These are phyloP conservation scores for Plantago major DNA, from an alignment of 257 asterid genomes.

Conservation along the genomic window DNA sequence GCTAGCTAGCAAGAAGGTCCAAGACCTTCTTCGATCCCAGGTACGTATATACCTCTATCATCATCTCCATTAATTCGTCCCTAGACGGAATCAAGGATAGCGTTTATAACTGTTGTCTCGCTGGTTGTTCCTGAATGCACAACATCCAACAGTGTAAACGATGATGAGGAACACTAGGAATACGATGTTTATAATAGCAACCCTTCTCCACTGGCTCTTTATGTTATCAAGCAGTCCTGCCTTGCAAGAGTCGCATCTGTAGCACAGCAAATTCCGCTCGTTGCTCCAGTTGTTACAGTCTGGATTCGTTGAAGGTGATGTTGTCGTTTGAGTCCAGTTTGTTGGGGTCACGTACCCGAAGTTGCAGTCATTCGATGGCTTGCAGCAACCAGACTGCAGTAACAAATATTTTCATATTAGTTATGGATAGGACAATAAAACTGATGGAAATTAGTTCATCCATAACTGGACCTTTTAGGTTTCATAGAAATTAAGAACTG, in stretches of 20 bases:
- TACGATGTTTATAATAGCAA: constrained; percentile 65
- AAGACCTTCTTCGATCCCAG: too few species aligned
- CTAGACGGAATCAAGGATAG: constrained; percentile 48
- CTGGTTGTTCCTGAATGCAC: constrained; percentile 81
- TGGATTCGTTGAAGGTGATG: constrained; percentile 26
- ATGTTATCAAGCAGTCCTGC: constrained; percentile 86
- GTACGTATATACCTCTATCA: background rate
- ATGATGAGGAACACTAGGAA: constrained; percentile 71
- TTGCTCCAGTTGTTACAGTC: constrained; percentile 68
- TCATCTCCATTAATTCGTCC: background rate
- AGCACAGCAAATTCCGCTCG: constrained; percentile 51
- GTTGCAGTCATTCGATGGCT: constrained; percentile 72
- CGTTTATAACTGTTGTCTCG: constrained; percentile 69
- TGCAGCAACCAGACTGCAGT: constrained; percentile 93
- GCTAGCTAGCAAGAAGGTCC: too few species aligned
- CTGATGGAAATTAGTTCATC: background rate
- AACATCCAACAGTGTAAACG: constrained; percentile 86
- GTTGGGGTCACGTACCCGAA: constrained; percentile 71
- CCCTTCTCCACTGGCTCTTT: constrained; percentile 77
- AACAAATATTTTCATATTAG: background rate
- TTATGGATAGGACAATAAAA: background rate
- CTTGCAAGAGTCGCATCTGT: constrained; percentile 70
- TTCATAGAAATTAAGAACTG: background rate
- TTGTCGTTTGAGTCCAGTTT: constrained; percentile 48
- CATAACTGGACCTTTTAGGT: background rate